A percentile compares a stretch with the other conserved stretches of the same genome.
Conservation (phyloP, 495 filamentous ascomycete species). For the Hypomontagnella submonticulosa region DNA sequence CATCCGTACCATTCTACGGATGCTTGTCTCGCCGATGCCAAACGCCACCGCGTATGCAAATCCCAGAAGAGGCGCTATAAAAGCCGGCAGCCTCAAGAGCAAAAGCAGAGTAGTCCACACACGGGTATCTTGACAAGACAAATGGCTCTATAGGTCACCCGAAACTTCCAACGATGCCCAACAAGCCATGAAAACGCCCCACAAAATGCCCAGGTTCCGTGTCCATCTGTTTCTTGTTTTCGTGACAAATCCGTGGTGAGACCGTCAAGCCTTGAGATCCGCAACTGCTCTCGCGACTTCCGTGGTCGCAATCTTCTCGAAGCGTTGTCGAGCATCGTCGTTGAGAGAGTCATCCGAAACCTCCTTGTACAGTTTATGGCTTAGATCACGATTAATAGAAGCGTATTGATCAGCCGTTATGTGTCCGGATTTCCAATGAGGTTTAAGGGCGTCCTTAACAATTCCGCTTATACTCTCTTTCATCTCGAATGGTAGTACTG, state of each 20-base stretch:
- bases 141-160: conserved; percentile 41
- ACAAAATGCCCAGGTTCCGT: conserved; percentile 35
- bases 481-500: conserved; percentile 71
- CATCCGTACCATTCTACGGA: conserved; percentile 26
- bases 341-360: conserved; percentile 68
- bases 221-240: conserved; percentile 29
- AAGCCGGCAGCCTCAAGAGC: conserved; percentile 8
- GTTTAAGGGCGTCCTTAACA: conserved; percentile 79
- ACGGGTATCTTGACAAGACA: conserved; percentile 43
- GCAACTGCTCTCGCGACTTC: conserved; percentile 78
- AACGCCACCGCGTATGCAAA: conserved; percentile 41
- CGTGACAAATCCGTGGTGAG: conserved; percentile 10
- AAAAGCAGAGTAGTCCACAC: conserved; percentile 37
- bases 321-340: conserved; percentile 66
- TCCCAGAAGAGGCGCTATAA: conserved; percentile 7
- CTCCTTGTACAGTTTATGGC: conserved; percentile 84
- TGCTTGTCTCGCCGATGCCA: conserved; percentile 22
- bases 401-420: conserved; percentile 87
- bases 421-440: conserved; percentile 75
- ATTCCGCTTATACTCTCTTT: conserved; percentile 86
- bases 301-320: conserved; percentile 75
- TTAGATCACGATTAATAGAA: conserved; percentile 85
- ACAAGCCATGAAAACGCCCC: conserved; percentile 42
- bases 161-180: conserved; percentile 41
- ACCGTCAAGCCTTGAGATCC: conserved; percentile 54